These are phyloP conservation scores for Podaxis sp. DNA, from an alignment of 768 basidiomycete genomes.

Conservation along the genomic window DNA sequence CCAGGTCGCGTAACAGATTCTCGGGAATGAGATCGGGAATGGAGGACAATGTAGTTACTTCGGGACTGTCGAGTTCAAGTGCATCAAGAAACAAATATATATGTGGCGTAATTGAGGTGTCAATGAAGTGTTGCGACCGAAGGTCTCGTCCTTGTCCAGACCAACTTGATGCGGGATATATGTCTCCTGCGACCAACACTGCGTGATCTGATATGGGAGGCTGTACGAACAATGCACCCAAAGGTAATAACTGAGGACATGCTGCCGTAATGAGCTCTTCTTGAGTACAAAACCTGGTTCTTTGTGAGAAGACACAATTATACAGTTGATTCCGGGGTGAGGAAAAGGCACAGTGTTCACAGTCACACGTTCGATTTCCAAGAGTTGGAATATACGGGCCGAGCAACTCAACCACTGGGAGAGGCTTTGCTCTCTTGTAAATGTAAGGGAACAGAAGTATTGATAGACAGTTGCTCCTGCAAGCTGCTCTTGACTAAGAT, in stretches of 20 bases:
- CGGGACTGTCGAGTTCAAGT: conserved; percentile 22
- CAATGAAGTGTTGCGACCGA: conserved; percentile 1
- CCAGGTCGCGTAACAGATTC: conserved; percentile 24
- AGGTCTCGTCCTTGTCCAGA: conserved; percentile 23
- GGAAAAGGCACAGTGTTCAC: conserved; percentile 22
- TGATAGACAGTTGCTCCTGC: not conserved
- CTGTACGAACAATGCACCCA: conserved; percentile 26
- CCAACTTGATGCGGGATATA: conserved; percentile 22
- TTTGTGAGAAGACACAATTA: conserved; percentile 26
- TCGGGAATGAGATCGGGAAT: conserved; percentile 22
- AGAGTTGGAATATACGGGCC: conserved; percentile 16
- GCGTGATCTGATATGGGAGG: conserved; percentile 25
- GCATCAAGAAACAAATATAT: conserved; percentile 28
- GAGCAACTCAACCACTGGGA: not conserved
- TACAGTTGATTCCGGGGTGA: conserved; percentile 18
- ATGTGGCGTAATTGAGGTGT: conserved; percentile 6
- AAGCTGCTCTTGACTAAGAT: conserved; percentile 4
- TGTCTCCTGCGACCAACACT: conserved; percentile 19
- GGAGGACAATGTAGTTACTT: not conserved
- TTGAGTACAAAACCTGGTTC: conserved; percentile 31
- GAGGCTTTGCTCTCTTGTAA: not conserved
- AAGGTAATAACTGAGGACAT: conserved; percentile 23
- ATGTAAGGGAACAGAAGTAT: not conserved
- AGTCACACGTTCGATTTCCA: conserved; percentile 19
- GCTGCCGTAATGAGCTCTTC: conserved; percentile 28